A percentile compares a stretch with the other conserved stretches of the same genome.
These are phyloP conservation scores for Xylaria sp. DNA, from an alignment of 2,329 filamentous ascomycete genomes.

Conservation along the genomic window DNA sequence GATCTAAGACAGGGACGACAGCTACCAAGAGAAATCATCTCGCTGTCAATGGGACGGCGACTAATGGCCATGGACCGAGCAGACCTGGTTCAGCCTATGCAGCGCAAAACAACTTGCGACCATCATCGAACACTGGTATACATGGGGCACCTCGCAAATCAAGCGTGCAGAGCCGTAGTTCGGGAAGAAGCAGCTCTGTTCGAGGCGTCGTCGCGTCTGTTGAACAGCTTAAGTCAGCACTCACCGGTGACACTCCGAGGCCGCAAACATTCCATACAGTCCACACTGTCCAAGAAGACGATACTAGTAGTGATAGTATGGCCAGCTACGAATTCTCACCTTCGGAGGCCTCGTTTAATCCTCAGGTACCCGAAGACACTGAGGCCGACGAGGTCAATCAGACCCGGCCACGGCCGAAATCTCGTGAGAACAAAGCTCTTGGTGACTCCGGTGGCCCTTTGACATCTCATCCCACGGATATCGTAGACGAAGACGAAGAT, in stretches of 20 bases:
- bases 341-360: conserved; percentile 74
- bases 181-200: conserved; percentile 56
- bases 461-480: conserved; percentile 48
- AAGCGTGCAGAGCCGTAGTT: conserved; percentile 64
- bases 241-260: conserved; percentile 62
- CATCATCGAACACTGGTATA: conserved; percentile 58
- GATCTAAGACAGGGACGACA: conserved; percentile 75
- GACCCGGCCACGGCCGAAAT: conserved; percentile 40
- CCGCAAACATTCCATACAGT: conserved; percentile 55
- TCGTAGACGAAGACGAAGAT: conserved; percentile 49
- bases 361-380: conserved; percentile 49
- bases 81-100: conserved; percentile 60
- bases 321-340: conserved; percentile 75
- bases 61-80: conserved; percentile 53
- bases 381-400: conserved; percentile 36
- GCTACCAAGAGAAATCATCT: conserved; percentile 66
- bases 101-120: conserved; percentile 63
- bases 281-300: conserved; percentile 54
- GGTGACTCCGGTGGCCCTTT: conserved; percentile 46
- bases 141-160: conserved; percentile 57
- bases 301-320: conserved; percentile 73
- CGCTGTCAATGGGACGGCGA: conserved; percentile 63
- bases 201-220: conserved; percentile 68
- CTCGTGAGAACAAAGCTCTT: conserved; percentile 47
- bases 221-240: conserved; percentile 71